Conservation (phyloP, 768 basidiomycete genomes). For the Kwoniella bestiolae region DNA sequence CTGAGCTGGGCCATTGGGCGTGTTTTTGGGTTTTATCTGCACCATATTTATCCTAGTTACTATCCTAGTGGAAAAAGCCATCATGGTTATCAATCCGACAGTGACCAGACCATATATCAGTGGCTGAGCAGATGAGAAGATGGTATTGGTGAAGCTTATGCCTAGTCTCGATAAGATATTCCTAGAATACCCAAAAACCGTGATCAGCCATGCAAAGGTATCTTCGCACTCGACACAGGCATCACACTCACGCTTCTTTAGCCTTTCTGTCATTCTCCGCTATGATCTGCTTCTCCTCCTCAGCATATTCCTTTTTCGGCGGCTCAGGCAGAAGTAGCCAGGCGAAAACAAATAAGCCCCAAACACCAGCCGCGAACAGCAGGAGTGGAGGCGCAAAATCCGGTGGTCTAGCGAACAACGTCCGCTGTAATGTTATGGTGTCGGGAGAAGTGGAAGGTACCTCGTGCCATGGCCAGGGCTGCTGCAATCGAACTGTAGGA, state of each 20-base stretch:
- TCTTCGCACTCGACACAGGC: neutral
- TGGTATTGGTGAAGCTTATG: constrained; percentile 3
- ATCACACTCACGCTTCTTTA: constrained; percentile 18
- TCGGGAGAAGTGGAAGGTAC: constrained; percentile 7
- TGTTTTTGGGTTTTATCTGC: constrained; percentile 8
- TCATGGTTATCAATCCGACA: neutral
- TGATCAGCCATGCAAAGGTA: no score
- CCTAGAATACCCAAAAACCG: no score
- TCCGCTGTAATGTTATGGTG: constrained; percentile 8
- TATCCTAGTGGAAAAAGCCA: constrained; percentile 18
- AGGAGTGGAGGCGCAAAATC: constrained; percentile 14
- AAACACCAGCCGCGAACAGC: constrained; percentile 19
- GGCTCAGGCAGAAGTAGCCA: constrained; percentile 12
- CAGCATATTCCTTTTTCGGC: constrained; percentile 8
- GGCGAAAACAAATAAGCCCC: constrained; percentile 19
- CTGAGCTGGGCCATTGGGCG: neutral
- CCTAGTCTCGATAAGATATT: constrained; percentile 12
- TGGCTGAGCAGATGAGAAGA: constrained; percentile 19
- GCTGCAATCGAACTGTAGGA: constrained; percentile 6
- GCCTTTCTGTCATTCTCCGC: constrained; percentile 5
- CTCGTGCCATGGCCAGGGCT: constrained; percentile 25
- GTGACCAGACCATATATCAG: constrained; percentile 13
- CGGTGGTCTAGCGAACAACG: constrained; percentile 21
- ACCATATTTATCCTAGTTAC: constrained; percentile 27
- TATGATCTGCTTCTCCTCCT: constrained; percentile 10